Percentiles rank a stretch among this genome's conserved stretches.
Conservation (phyloP, 176 grass and related monocot species). For the Olyra latifolia region DNA sequence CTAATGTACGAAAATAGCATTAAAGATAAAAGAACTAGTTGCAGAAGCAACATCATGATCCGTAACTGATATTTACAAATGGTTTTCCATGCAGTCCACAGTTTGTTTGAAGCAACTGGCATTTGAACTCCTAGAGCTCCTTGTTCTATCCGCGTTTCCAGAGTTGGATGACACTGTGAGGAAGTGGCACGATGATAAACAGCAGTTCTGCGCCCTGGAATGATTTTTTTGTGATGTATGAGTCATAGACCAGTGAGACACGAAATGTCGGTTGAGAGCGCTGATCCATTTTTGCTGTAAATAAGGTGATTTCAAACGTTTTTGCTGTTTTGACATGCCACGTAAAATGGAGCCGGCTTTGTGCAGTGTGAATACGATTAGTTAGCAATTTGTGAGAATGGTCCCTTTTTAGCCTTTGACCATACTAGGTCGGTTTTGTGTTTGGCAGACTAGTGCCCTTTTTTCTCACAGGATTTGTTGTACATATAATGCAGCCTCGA, state of each 20-base stretch:
- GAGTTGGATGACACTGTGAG: constrained; percentile 71
- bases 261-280: not conserved
- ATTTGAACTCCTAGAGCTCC: constrained; percentile 83
- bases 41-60: not conserved
- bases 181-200: constrained; percentile 70
- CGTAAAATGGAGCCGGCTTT: not conserved
- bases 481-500: constrained; percentile 19
- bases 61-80: constrained; percentile 22
- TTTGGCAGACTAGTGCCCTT: not conserved
- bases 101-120: constrained; percentile 94
- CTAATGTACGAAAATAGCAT: not conserved
- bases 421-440: constrained; percentile 3
- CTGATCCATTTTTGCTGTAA: constrained; percentile 27
- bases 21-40: not conserved
- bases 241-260: not conserved
- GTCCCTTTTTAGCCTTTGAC: not conserved
- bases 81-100: constrained; percentile 62
- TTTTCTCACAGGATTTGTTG: constrained; percentile 1
- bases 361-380: constrained; percentile 53
- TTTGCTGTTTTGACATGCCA: not conserved
- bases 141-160: constrained; percentile 73
- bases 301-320: constrained; percentile 27
- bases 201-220: constrained; percentile 23
- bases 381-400: constrained; percentile 29
- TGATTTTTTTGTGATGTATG: not conserved